These are phyloP conservation scores for Hammondia hammondi DNA, from an alignment of 169 alveolate species.

Conservation along the genomic window DNA sequence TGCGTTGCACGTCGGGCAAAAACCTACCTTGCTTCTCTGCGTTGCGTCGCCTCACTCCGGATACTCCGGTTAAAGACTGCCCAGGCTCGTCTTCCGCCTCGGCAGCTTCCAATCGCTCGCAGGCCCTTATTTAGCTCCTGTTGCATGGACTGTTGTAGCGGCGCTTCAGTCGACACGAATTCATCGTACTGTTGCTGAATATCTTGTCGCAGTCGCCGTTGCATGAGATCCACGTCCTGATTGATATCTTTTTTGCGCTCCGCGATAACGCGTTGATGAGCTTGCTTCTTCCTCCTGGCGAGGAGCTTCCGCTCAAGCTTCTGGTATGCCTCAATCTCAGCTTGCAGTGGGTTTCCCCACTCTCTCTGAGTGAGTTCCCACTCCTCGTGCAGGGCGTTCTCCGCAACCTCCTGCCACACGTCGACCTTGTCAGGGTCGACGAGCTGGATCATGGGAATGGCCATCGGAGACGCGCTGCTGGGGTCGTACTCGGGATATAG, in stretches of 20 bases:
- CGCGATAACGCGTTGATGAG: not conserved
- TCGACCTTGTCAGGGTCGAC: not conserved
- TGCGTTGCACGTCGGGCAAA: too few species aligned
- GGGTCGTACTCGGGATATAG: not conserved
- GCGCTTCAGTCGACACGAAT: not conserved
- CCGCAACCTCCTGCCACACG: not conserved
- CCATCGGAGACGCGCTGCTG: not conserved
- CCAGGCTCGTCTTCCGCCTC: constrained; percentile 33
- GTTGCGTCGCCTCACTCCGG: not conserved
- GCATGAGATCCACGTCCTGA: not conserved
- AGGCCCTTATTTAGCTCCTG: not conserved
- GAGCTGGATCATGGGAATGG: not conserved
- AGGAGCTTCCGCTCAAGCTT: not conserved
- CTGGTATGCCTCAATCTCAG: not conserved
- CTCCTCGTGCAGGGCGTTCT: not conserved
- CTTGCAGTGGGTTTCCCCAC: not conserved
- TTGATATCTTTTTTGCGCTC: not conserved
- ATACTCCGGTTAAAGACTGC: not conserved
- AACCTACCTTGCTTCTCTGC: not conserved
- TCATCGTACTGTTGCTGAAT: not conserved
- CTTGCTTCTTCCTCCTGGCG: not conserved
- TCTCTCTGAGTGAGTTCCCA: not conserved
- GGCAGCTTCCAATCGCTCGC: not conserved
- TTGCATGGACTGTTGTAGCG: not conserved
- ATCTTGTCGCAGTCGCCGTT: not conserved